A percentile compares a stretch with the other conserved stretches of the same genome.
These are phyloP conservation scores for Castanospermum australe DNA, from an alignment of 306 rosid species.

Conservation along the genomic window DNA sequence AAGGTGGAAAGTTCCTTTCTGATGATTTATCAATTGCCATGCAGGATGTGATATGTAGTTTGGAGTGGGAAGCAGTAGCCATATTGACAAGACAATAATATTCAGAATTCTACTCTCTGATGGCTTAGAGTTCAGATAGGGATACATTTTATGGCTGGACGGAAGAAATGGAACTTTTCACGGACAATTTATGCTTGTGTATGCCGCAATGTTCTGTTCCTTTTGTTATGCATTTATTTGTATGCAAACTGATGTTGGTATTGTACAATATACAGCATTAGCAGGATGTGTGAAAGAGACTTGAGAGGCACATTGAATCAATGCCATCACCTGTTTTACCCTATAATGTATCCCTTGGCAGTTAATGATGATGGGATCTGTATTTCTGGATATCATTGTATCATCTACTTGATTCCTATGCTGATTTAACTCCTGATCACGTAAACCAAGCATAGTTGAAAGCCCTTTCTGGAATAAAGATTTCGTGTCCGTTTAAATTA, in stretches of 20 bases:
- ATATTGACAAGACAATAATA: conserved; percentile 60
- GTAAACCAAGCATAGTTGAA: neutral
- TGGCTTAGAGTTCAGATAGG: conserved; percentile 8
- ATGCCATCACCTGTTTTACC: neutral
- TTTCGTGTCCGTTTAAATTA: neutral
- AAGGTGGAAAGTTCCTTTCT: conserved; percentile 5
- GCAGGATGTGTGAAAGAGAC: conserved; percentile 6
- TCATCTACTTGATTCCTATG: neutral
- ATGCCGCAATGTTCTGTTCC: conserved; percentile 14
- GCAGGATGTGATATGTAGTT: conserved; percentile 86
- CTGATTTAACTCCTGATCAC: neutral
- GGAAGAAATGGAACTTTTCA: conserved; percentile 16
- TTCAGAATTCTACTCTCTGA: conserved; percentile 1
- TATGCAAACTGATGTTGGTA: conserved; percentile 20
- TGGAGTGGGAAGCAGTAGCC: conserved; percentile 95
- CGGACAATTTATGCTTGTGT: neutral
- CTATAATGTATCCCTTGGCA: neutral
- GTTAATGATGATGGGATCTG: neutral
- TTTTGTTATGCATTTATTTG: conserved; percentile 29
- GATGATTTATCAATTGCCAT: conserved; percentile 23
- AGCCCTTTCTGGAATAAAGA: neutral
- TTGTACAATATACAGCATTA: conserved; percentile 12
- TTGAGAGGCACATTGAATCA: neutral
- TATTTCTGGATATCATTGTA: neutral
- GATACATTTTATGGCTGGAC: conserved; percentile 5